These are phyloP conservation scores for Aspergillus carbonarius DNA, from an alignment of 2,329 filamentous ascomycete genomes.

Conservation along the genomic window DNA sequence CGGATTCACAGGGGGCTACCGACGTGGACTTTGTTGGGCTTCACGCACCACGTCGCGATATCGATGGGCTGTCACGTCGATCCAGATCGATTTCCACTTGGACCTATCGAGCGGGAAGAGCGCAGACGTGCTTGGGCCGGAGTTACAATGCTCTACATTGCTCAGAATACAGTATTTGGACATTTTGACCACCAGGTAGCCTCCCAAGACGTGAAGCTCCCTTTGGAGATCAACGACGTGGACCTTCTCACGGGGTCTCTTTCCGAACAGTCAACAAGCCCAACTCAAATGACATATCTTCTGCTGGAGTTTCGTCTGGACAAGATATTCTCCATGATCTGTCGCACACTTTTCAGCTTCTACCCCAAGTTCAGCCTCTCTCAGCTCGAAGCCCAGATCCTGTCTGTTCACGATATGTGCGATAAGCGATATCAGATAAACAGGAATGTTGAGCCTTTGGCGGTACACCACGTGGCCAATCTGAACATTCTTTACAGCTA, in stretches of 20 bases:
- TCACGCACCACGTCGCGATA: constrained; percentile 42
- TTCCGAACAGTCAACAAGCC: constrained; percentile 22
- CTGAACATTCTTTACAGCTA: constrained; percentile 43
- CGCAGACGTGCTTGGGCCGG: constrained; percentile 42
- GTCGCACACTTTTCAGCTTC: constrained; percentile 34
- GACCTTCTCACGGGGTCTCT: constrained; percentile 29
- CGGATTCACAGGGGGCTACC: constrained; percentile 36
- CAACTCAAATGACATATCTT: constrained; percentile 45
- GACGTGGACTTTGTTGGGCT: constrained; percentile 42
- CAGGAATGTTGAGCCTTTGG: constrained; percentile 24
- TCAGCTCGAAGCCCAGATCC: constrained; percentile 32
- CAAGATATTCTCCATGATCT: constrained; percentile 37
- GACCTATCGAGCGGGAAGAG: constrained; percentile 39
- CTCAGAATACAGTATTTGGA: constrained; percentile 39
- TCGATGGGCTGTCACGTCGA: constrained; percentile 45
- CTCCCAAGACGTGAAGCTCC: constrained; percentile 31
- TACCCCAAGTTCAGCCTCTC: constrained; percentile 21
- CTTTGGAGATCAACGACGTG: constrained; percentile 39
- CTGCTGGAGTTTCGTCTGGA: constrained; percentile 40
- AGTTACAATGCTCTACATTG: constrained; percentile 42
- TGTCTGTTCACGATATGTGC: constrained; percentile 31
- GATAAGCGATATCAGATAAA: constrained; percentile 31
- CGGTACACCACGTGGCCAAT: constrained; percentile 39
- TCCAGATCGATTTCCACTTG: constrained; percentile 36
- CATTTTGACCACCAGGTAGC: constrained; percentile 32